Evolutionary conservation across 148 eudicot species (phyloP).

Genomic region (Spergularia bocconei): DNA sequence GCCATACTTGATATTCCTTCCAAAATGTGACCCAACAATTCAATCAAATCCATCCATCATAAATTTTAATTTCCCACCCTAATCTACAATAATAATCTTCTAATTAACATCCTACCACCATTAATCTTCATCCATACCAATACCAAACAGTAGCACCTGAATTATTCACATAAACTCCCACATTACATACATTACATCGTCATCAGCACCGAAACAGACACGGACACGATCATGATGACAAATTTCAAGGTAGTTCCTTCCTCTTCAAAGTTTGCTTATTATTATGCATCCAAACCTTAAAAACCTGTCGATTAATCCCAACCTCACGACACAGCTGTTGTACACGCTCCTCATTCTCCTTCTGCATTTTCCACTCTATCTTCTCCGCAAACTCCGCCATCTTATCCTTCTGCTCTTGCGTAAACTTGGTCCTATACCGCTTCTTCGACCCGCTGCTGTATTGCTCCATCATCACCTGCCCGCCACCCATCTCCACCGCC

Average conservation of each 20-base stretch:
- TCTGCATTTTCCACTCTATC: constrained; percentile 36
- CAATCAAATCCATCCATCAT: too few relatives aligned
- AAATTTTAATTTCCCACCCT: too few relatives aligned
- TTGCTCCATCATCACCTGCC: neutral
- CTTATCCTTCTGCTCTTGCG: constrained; percentile 34
- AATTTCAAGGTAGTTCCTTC: neutral
- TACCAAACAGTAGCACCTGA: too few relatives aligned
- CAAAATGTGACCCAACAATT: too few relatives aligned
- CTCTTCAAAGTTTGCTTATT: constrained; percentile 29
- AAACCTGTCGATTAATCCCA: constrained; percentile 34
- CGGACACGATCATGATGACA: too few relatives aligned
- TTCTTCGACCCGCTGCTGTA: constrained; percentile 21
- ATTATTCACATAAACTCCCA: too few relatives aligned
- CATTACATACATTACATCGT: neutral
- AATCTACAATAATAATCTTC: neutral
- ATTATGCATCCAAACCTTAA: constrained; percentile 50
- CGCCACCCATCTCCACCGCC: constrained; percentile 1
- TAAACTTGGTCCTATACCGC: constrained; percentile 39
- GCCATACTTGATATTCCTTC: too few relatives aligned
- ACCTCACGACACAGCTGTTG: constrained; percentile 25
- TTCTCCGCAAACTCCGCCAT: constrained; percentile 37
- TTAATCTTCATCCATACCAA: too few relatives aligned
- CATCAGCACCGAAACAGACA: too few relatives aligned
- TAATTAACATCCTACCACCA: too few relatives aligned
- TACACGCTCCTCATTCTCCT: constrained; percentile 21